Evolutionary conservation across 1,284 basidiomycete species (phyloP).

Genomic region (Leccinum subrobustum): DNA sequence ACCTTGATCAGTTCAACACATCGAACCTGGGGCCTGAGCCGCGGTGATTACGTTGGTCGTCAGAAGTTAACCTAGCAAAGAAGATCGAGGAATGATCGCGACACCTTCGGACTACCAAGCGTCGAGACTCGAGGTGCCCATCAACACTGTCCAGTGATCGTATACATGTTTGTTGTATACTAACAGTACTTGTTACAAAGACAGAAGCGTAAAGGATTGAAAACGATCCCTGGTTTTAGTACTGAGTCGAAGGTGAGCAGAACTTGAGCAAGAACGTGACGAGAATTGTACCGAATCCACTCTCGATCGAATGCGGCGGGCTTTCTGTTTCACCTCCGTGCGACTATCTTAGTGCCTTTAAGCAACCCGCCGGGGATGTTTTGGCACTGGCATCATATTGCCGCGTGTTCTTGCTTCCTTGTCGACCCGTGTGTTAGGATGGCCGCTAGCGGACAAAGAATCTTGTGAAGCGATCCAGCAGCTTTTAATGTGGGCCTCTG

Average conservation of each 20-base stretch:
- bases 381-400: slow-evolving; percentile 8
- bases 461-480: slow-evolving; percentile 5
- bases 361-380: slow-evolving; percentile 14
- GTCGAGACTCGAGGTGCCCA: background rate
- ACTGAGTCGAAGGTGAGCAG: slow-evolving; percentile 1
- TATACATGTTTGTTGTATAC: background rate
- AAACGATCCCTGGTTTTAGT: background rate
- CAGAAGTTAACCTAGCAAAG: slow-evolving; percentile 18
- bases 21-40: slow-evolving; percentile 1
- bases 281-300: background rate
- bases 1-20: background rate
- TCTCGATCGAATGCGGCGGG: slow-evolving; percentile 9
- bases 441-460: slow-evolving; percentile 13
- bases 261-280: slow-evolving; percentile 1
- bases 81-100: slow-evolving; percentile 23
- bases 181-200: no score
- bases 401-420: slow-evolving; percentile 25
- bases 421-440: slow-evolving; percentile 1
- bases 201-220: background rate
- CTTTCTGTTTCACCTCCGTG: slow-evolving; percentile 9
- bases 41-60: slow-evolving; percentile 22
- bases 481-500: slow-evolving; percentile 17
- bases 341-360: slow-evolving; percentile 20
- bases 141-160: background rate
- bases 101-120: slow-evolving; percentile 18